phyloP scores from a whole-genome alignment of 495 filamentous ascomycete species.

The Neurospora sp. region DNA sequence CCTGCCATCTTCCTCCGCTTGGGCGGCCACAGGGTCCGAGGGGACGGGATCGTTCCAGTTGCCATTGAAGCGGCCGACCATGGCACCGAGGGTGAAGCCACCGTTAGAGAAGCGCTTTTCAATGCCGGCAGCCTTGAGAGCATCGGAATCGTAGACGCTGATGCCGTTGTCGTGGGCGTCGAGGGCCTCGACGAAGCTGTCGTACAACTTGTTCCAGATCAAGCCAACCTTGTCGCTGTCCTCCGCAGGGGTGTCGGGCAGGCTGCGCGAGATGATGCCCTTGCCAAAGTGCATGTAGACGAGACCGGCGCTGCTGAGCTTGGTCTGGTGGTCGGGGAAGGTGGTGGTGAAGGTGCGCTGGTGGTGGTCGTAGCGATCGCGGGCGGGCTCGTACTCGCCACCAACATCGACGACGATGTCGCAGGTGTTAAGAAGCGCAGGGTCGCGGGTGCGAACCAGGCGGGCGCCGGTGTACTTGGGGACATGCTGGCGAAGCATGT shows the following conservation, averaged over 20 bases:
- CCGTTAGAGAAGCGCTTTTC: constrained; percentile 72
- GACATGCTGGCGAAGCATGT: constrained; percentile 76
- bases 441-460: constrained; percentile 84
- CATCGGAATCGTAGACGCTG: constrained; percentile 59
- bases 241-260: constrained; percentile 25
- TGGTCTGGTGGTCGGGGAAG: constrained; percentile 65
- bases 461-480: constrained; percentile 64
- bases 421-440: constrained; percentile 64
- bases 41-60: constrained; percentile 48
- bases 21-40: constrained; percentile 44
- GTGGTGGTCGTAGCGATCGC: constrained; percentile 89
- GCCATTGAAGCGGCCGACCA: constrained; percentile 77
- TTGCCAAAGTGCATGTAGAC: constrained; percentile 94
- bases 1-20: constrained; percentile 66
- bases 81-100: constrained; percentile 70
- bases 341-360: constrained; percentile 80
- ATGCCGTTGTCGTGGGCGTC: constrained; percentile 98
- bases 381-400: constrained; percentile 69
- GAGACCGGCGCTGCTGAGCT: constrained; percentile 84
- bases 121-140: constrained; percentile 51
- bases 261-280: constrained; percentile 62
- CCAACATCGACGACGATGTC: constrained; percentile 95
- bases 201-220: constrained; percentile 83
- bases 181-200: constrained; percentile 86
- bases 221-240: constrained; percentile 58